Conservation (phyloP, 2,329 filamentous ascomycete species). For the Fusarium tricinctum region DNA sequence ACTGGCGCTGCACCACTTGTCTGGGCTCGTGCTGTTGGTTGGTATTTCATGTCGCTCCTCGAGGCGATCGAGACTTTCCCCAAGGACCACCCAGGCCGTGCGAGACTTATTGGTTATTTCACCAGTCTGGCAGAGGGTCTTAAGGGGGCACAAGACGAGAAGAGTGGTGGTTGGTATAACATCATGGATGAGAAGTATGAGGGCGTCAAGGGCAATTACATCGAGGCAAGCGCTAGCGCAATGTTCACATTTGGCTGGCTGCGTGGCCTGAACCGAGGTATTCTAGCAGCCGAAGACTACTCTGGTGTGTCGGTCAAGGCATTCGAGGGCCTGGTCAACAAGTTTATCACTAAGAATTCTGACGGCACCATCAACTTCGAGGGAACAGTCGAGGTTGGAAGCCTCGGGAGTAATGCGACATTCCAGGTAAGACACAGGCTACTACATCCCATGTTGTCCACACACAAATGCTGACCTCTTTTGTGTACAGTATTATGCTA, state of each 20-base stretch:
- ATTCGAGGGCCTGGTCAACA: slow-evolving; percentile 55
- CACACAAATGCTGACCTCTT: slow-evolving; percentile 1
- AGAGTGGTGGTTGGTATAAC: slow-evolving; percentile 70
- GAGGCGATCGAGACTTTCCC: slow-evolving; percentile 63
- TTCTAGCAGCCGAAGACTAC: slow-evolving; percentile 40
- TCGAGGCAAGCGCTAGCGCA: slow-evolving; percentile 70
- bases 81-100: slow-evolving; percentile 52
- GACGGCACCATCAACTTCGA: slow-evolving; percentile 65
- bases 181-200: slow-evolving; percentile 66
- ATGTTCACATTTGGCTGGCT: slow-evolving; percentile 69
- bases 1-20: slow-evolving; percentile 66
- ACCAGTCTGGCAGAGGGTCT: slow-evolving; percentile 58
- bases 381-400: slow-evolving; percentile 66
- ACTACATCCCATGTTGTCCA: neutral
- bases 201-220: slow-evolving; percentile 66
- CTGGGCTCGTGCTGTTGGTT: slow-evolving; percentile 67
- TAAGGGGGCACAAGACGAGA: slow-evolving; percentile 58
- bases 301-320: slow-evolving; percentile 27
- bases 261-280: slow-evolving; percentile 54
- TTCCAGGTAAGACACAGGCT: slow-evolving; percentile 59
- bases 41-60: slow-evolving; percentile 66
- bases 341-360: slow-evolving; percentile 60
- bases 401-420: slow-evolving; percentile 62
- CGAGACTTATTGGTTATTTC: slow-evolving; percentile 56
- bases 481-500: slow-evolving; percentile 47